These are phyloP conservation scores for Fusarium nisikadoi DNA, from an alignment of 2,329 filamentous ascomycete genomes.

Conservation along the genomic window DNA sequence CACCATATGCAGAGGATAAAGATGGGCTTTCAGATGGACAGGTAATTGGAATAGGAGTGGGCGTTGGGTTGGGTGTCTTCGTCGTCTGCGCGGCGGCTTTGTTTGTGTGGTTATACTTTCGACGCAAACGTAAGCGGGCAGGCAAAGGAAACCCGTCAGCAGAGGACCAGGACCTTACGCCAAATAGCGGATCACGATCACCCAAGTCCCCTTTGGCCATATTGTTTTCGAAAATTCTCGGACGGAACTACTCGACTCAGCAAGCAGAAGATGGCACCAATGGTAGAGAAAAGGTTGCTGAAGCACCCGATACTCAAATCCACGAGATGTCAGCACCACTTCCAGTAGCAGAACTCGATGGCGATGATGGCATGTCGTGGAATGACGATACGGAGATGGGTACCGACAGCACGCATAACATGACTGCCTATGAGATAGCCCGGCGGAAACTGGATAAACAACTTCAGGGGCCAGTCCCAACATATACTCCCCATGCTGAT, in stretches of 20 bases:
- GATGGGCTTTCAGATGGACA: slow-evolving; percentile 53
- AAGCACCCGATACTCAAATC: slow-evolving; percentile 58
- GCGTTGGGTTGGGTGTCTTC: slow-evolving; percentile 53
- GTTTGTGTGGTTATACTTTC: slow-evolving; percentile 49
- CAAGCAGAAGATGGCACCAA: slow-evolving; percentile 35
- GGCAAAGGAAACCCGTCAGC: slow-evolving; percentile 38
- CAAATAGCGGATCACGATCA: slow-evolving; percentile 45
- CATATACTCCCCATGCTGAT: slow-evolving; percentile 57
- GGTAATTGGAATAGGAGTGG: slow-evolving; percentile 60
- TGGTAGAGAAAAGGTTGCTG: slow-evolving; percentile 41
- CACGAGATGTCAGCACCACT: slow-evolving; percentile 62
- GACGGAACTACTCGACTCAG: slow-evolving; percentile 49
- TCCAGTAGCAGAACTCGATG: slow-evolving; percentile 62
- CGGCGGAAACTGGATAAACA: slow-evolving; percentile 63
- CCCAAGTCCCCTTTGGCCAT: slow-evolving; percentile 40
- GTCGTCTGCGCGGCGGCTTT: slow-evolving; percentile 45
- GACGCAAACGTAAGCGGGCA: slow-evolving; percentile 47
- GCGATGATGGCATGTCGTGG: slow-evolving; percentile 51
- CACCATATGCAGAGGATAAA: slow-evolving; percentile 35
- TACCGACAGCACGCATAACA: slow-evolving; percentile 52
- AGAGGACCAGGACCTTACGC: slow-evolving; percentile 53
- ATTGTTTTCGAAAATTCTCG: slow-evolving; percentile 56
- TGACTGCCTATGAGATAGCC: slow-evolving; percentile 63
- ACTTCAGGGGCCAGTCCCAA: slow-evolving; percentile 61
- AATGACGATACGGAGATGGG: slow-evolving; percentile 55